These are phyloP conservation scores for Spizellomyces punctatus DNA, from an alignment of 192 early-diverging fungal species.

Conservation along the genomic window DNA sequence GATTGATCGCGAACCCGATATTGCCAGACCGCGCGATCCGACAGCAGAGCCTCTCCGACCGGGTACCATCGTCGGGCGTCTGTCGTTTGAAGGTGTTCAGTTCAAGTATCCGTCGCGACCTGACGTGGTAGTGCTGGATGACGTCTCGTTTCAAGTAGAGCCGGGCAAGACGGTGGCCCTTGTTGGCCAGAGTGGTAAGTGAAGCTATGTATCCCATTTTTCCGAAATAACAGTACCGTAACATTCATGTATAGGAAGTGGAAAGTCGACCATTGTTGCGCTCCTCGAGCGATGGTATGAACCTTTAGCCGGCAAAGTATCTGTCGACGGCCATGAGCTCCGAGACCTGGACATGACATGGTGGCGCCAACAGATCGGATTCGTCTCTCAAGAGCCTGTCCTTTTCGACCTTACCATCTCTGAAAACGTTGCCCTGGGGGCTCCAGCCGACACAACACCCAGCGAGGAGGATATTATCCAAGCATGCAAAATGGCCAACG, in stretches of 20 bases:
- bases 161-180: slow-evolving; percentile 87
- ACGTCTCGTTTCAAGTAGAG: slow-evolving; percentile 41
- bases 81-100: slow-evolving; percentile 56
- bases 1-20: slow-evolving; percentile 68
- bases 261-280: slow-evolving; percentile 82
- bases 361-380: slow-evolving; percentile 2
- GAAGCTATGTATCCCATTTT: not conserved
- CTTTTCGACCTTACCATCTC: slow-evolving; percentile 91
- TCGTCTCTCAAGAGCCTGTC: slow-evolving; percentile 53
- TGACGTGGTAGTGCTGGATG: slow-evolving; percentile 53
- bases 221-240: not conserved
- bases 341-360: slow-evolving; percentile 64
- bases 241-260: slow-evolving; percentile 58
- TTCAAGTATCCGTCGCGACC: slow-evolving; percentile 69
- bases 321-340: slow-evolving; percentile 75
- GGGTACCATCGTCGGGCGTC: not conserved
- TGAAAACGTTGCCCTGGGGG: slow-evolving; percentile 91
- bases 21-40: slow-evolving; percentile 50
- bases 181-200: slow-evolving; percentile 70
- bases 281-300: slow-evolving; percentile 84
- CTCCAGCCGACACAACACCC: slow-evolving; percentile 39
- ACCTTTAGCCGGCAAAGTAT: slow-evolving; percentile 41
- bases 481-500: slow-evolving; percentile 64
- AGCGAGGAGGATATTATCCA: slow-evolving; percentile 57
- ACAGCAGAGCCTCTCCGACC: slow-evolving; percentile 58